These are phyloP conservation scores for Blumeria hordei DNA, from an alignment of 2,329 filamentous ascomycete species.

Conservation along the genomic window DNA sequence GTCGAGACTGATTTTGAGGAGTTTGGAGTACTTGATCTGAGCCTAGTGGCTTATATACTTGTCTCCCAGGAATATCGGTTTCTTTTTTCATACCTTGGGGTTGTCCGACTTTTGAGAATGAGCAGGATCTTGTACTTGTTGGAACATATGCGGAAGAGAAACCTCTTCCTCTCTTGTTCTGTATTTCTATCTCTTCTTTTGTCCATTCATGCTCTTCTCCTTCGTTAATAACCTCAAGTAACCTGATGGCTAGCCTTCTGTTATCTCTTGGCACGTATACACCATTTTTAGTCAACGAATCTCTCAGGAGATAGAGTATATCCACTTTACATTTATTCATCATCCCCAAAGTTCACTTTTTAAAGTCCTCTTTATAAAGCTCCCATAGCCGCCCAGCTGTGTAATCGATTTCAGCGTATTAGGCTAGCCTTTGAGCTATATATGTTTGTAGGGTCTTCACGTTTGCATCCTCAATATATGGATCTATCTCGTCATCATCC, in stretches of 20 bases:
- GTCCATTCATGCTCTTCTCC: not conserved
- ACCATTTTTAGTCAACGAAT: not conserved
- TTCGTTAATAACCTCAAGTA: too few relatives aligned
- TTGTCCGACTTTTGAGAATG: not conserved
- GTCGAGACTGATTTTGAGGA: not conserved
- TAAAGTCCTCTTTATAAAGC: not conserved
- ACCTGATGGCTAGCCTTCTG: not conserved
- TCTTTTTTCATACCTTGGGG: not conserved
- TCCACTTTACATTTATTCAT: not conserved
- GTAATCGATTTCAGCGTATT: not conserved
- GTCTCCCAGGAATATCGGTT: too few relatives aligned
- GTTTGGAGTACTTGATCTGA: not conserved
- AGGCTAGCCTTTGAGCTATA: not conserved
- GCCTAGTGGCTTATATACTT: too few relatives aligned
- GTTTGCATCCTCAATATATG: not conserved
- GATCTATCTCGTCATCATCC: too few relatives aligned
- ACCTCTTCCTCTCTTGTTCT: not conserved
- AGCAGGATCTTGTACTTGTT: not conserved
- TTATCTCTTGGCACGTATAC: not conserved
- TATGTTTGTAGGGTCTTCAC: not conserved
- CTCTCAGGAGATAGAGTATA: not conserved
- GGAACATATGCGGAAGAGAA: not conserved
- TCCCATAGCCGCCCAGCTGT: not conserved
- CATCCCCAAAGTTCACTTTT: not conserved
- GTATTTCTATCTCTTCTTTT: not conserved